Evolutionary conservation across 768 basidiomycete species (phyloP), one percentile per base, ranked within the genome.

Genomic region (Pisolithus orientalis): DNA sequence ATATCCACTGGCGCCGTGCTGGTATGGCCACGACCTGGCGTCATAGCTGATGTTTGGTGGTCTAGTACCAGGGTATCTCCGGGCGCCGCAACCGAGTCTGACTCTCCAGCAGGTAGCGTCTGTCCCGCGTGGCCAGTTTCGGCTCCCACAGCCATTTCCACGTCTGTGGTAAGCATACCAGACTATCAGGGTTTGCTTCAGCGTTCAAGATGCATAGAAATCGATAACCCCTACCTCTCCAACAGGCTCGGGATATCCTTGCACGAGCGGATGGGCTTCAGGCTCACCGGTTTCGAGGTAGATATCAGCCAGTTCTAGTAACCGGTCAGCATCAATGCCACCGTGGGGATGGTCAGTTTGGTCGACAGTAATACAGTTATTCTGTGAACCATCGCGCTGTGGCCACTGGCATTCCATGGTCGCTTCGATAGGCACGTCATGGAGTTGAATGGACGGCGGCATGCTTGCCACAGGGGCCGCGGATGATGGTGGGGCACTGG

Each of bases 261-360:
- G 44, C 4, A 14, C 14, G 10, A 10, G 14, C 16, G 27, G 29
- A n/a, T 21, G 14, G 2, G 10, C 44, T 14, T 34, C 11, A 11
- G 11, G 34, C 37, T 53, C 56, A 31, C 38, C 14, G 38, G 10
- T 44, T 8, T 53, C 58, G n/a, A 64, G 51, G 39, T 65, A 62
- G 24, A 65, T 59, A 14, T 59, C 61, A 38, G 56, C 64, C n/a
- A 65, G 55, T 9, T 62, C 55, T 49, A 65, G 51, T 42, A 63
- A 47, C 47, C 45, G 14, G 42, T 62, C 64, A 27, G 51, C 6
- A 17, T 56, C 66, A n/a, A 64, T 53, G 13, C 28, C 27, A 6
- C 39, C 44, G 14, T 24, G 39, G 13, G 25, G 42, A 46, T 3
- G 16, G 17, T 16, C 13, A 8, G 7, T 17, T 5, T 14, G 28